phyloP scores from a whole-genome alignment of 345 rosid species.

The Rubroshorea leprosula region DNA sequence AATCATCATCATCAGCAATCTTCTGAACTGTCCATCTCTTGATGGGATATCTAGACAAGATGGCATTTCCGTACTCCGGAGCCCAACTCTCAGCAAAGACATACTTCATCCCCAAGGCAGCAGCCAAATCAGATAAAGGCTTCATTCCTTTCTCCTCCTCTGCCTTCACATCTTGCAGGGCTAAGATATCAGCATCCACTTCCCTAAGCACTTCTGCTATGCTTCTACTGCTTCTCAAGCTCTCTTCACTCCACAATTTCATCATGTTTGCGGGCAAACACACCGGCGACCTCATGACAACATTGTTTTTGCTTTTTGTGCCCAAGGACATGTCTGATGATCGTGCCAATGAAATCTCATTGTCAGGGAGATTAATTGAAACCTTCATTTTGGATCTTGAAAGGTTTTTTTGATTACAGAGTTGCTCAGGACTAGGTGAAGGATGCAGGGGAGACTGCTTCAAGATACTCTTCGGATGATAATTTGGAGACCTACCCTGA shows the following conservation, averaged over 20 bases:
- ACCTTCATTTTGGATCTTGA: constrained; percentile 54
- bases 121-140: constrained; percentile 83
- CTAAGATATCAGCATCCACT: constrained; percentile 73
- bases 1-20: constrained; percentile 78
- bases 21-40: constrained; percentile 72
- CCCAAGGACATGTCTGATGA: constrained; percentile 29
- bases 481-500: constrained; percentile 14
- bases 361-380: constrained; percentile 83
- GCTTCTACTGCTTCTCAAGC: constrained; percentile 51
- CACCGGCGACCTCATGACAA: constrained; percentile 77
- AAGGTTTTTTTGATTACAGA: too few species aligned
- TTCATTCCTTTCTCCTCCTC: constrained; percentile 79
- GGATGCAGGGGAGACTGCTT: constrained; percentile 76
- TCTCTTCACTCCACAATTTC: constrained; percentile 39
- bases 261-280: constrained; percentile 60
- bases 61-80: constrained; percentile 84
- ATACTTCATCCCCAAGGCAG: constrained; percentile 68
- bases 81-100: constrained; percentile 97
- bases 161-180: constrained; percentile 89
- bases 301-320: constrained; percentile 43
- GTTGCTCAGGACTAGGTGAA: constrained; percentile 20
- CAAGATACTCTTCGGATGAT: constrained; percentile 60
- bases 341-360: constrained; percentile 82
- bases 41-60: constrained; percentile 80
- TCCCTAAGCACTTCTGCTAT: constrained; percentile 73